Conservation (phyloP, 805 yeast species). For the Kodamaea lidongshanica region DNA sequence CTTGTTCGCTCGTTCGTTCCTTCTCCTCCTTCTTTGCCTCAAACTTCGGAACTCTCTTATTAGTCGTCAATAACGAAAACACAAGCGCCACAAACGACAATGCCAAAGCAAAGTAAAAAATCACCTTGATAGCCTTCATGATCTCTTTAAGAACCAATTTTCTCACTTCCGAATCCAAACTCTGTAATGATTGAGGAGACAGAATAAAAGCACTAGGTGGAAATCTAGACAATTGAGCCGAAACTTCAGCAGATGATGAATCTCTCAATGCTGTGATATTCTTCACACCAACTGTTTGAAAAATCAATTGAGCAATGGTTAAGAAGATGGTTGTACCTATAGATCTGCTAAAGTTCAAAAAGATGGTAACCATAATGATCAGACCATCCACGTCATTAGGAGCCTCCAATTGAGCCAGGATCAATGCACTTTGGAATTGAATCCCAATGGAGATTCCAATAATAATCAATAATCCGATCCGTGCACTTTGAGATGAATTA, state of each 20-base stretch:
- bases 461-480: slow-evolving; percentile 30
- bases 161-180: slow-evolving; percentile 18
- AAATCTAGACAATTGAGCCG: slow-evolving; percentile 10
- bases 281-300: slow-evolving; percentile 15
- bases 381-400: slow-evolving; percentile 32
- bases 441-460: slow-evolving; percentile 32
- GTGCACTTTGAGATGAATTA: slow-evolving; percentile 16
- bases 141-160: slow-evolving; percentile 25
- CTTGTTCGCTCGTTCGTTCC: background rate
- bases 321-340: slow-evolving; percentile 29
- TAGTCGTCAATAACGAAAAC: slow-evolving; percentile 32
- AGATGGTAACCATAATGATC: slow-evolving; percentile 29
- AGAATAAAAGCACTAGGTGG: slow-evolving; percentile 15
- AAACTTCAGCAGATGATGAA: slow-evolving; percentile 11
- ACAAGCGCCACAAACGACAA: slow-evolving; percentile 28
- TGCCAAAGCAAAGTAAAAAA: slow-evolving; percentile 34
- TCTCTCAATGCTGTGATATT: slow-evolving; percentile 14
- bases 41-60: slow-evolving; percentile 34
- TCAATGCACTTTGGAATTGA: slow-evolving; percentile 30
- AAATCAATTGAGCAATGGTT: slow-evolving; percentile 27
- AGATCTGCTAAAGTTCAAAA: slow-evolving; percentile 28
- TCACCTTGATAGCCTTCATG: slow-evolving; percentile 26
- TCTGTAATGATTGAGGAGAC: slow-evolving; percentile 23
- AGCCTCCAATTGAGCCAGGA: slow-evolving; percentile 33
- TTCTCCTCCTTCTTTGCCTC: slow-evolving; percentile 1